Percentiles rank a stretch among this genome's conserved stretches.
Conservation (phyloP, 371 early-diverging fungal genomes). For the Nematocida sp. region DNA sequence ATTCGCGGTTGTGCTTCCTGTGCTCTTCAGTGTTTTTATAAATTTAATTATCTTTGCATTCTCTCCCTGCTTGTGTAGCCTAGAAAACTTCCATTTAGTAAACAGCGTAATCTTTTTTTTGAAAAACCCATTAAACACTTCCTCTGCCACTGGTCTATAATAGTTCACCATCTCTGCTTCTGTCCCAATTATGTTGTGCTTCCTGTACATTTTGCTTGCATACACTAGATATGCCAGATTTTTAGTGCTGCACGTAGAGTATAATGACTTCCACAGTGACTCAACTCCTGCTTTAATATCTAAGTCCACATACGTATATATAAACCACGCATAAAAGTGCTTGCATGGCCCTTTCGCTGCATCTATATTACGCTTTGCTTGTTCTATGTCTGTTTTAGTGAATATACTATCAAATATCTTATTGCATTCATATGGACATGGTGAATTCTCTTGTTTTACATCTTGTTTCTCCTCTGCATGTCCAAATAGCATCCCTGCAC, state of each 20-base stretch:
- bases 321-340: constrained; percentile 52
- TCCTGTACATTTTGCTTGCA: constrained; percentile 29
- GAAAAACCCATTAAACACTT: constrained; percentile 39
- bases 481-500: not conserved
- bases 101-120: constrained; percentile 23
- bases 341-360: constrained; percentile 11
- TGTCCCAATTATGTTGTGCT: constrained; percentile 27
- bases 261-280: constrained; percentile 18
- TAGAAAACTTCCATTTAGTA: constrained; percentile 50
- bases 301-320: constrained; percentile 18
- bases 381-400: constrained; percentile 13
- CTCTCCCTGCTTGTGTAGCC: constrained; percentile 45
- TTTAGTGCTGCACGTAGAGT: constrained; percentile 27
- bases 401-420: constrained; percentile 31
- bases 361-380: constrained; percentile 7
- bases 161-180: constrained; percentile 16
- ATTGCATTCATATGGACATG: constrained; percentile 8
- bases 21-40: constrained; percentile 32
- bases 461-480: not conserved
- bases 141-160: constrained; percentile 40
- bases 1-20: constrained; percentile 47
- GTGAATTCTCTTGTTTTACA: not conserved
- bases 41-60: constrained; percentile 51
- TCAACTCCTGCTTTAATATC: constrained; percentile 20
- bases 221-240: constrained; percentile 35